phyloP scores from a whole-genome alignment of 306 rosid genomes.

The Sechiopsis laciniata region DNA sequence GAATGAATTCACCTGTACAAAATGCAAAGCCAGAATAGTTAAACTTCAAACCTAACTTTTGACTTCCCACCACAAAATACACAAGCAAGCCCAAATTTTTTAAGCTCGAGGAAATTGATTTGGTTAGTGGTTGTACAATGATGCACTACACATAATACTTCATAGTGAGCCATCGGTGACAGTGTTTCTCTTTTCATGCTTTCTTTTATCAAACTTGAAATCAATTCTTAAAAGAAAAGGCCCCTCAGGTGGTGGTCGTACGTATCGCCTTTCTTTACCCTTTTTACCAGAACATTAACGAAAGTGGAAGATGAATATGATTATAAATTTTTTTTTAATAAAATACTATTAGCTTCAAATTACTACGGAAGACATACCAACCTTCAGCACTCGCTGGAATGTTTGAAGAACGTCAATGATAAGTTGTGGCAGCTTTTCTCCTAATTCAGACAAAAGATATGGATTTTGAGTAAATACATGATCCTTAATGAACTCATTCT shows the following conservation, averaged over 20 bases:
- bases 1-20: slow-evolving; percentile 76
- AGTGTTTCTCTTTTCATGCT: background rate
- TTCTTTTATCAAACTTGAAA: background rate
- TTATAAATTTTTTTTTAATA: background rate
- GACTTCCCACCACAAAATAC: background rate
- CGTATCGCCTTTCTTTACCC: background rate
- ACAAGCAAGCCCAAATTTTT: background rate
- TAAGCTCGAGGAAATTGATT: slow-evolving; percentile 12
- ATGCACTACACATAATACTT: background rate
- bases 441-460: slow-evolving; percentile 37
- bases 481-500: slow-evolving; percentile 2
- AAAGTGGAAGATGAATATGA: background rate
- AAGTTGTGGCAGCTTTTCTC: slow-evolving; percentile 48
- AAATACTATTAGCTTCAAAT: background rate
- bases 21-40: slow-evolving; percentile 7
- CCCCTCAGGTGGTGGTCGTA: background rate
- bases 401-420: slow-evolving; percentile 70
- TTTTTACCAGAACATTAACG: background rate
- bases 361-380: slow-evolving; percentile 28
- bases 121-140: background rate
- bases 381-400: slow-evolving; percentile 65
- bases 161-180: background rate
- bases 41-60: background rate
- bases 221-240: background rate
- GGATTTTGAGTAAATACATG: slow-evolving; percentile 8